A percentile compares a stretch with the other conserved stretches of the same genome.
These are phyloP conservation scores for Malus sylvestris DNA, from an alignment of 306 rosid genomes.

Conservation along the genomic window DNA sequence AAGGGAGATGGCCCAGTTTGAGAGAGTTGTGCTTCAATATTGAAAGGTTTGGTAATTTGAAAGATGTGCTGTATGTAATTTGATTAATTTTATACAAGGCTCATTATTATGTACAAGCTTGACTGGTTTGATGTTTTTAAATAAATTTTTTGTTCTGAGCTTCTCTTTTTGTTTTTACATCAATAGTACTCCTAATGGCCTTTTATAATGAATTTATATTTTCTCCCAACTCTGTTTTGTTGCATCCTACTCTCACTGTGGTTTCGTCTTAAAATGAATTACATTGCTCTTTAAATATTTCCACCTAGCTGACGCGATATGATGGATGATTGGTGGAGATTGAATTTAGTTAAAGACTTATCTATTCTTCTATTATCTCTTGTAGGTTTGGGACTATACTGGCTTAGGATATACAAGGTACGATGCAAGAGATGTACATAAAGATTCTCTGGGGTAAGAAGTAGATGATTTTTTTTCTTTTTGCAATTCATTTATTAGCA, in stretches of 20 bases:
- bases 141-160: background rate
- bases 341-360: background rate
- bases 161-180: background rate
- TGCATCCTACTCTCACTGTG: background rate
- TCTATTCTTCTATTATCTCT: slow-evolving; percentile 5
- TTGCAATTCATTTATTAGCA: background rate
- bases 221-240: background rate
- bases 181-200: background rate
- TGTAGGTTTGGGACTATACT: slow-evolving; percentile 93
- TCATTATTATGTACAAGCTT: background rate
- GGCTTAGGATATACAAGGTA: slow-evolving; percentile 85
- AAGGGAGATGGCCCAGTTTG: background rate
- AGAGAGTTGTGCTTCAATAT: background rate
- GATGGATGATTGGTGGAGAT: background rate
- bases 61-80: background rate
- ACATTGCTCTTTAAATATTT: no score
- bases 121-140: background rate
- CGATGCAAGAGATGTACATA: slow-evolving; percentile 68
- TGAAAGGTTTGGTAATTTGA: background rate
- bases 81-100: background rate
- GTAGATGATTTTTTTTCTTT: slow-evolving; percentile 4
- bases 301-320: background rate
- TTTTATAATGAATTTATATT: background rate
- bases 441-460: slow-evolving; percentile 77
- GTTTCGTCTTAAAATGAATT: background rate